Percentiles rank a stretch among this genome's conserved stretches.
These are phyloP conservation scores for Combretum micranthum DNA, from an alignment of 345 rosid species.

Conservation along the genomic window DNA sequence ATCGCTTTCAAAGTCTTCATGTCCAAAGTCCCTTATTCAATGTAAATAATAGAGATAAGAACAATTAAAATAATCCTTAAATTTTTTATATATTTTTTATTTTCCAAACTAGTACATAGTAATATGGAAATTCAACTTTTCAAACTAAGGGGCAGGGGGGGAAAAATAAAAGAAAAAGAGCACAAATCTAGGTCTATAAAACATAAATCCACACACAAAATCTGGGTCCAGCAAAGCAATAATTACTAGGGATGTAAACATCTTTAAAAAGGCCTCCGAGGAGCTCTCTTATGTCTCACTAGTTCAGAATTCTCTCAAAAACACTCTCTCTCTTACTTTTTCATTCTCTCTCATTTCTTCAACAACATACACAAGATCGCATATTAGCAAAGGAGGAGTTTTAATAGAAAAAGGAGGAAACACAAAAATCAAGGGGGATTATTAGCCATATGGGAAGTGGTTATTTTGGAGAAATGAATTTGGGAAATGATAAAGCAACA, in stretches of 20 bases:
- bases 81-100: not conserved
- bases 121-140: slow-evolving; percentile 12
- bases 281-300: slow-evolving; percentile 2
- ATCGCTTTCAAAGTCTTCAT: slow-evolving; percentile 36
- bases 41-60: not conserved
- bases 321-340: not conserved
- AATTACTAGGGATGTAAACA: slow-evolving; percentile 24
- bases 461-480: slow-evolving; percentile 72
- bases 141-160: slow-evolving; percentile 12
- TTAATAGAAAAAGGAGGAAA: slow-evolving; percentile 13
- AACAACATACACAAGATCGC: no score
- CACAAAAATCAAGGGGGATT: no score
- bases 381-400: not conserved
- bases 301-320: not conserved
- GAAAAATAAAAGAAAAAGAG: slow-evolving; percentile 17
- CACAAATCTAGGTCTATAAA: slow-evolving; percentile 61
- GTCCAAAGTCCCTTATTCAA: slow-evolving; percentile 17
- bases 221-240: slow-evolving; percentile 94
- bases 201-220: slow-evolving; percentile 38
- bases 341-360: not conserved
- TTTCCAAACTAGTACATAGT: slow-evolving; percentile 4
- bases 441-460: slow-evolving; percentile 47
- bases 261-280: no score
- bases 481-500: slow-evolving; percentile 29
- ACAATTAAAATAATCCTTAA: slow-evolving; percentile 3